Evolutionary conservation across 352 stramenopile genomes (phyloP), one percentile per base, ranked within the genome.

Genomic region (Globisporangium sylvaticum): DNA sequence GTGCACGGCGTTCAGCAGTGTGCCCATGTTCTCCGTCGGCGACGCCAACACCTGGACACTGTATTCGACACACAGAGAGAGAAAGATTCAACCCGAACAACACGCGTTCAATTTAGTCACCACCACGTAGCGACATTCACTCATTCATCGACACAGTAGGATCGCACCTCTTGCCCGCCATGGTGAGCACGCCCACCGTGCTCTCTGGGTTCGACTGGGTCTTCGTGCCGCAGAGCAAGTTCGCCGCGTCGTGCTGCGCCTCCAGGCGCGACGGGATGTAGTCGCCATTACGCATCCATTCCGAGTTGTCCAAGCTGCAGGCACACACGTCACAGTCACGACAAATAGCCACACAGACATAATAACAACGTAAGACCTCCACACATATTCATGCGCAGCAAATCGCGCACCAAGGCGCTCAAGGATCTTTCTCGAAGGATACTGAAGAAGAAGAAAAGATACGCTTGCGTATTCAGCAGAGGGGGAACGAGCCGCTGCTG

Each of bases 281-380:
- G 81, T 99, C 98, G 50, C 97, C 97, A 81, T 99, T 99, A 52
- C 98, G 92, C 97, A 99, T 99, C 86, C 90, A 98, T 78, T 99
- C 95, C 68, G 95, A 98, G 76, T 97, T 99, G 80, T 99, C 97
- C 72, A 99, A 69, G 66, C 87, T 95, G 62, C 18, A 56, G 37
- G 15, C 6, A 37, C 4, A 27, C 20, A 27, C 59, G 59, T 24
- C 34, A 58, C 34, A 65, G 1, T 22, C 63, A 70, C 10, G 18
- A 58, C 58, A 58, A 54, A 46, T 22, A 63, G 15, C 15, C 9
- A 53, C 48, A 29, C 63, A 56, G 4, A 62, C 7, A 39, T 14
- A 54, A 31, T 34, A n/a, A 59, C 18, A 48, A 4, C 54, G 18
- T 5, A 5, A 59, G 54, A 20, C 0, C 9, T 9, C 9, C 10